Percentiles rank a stretch among this genome's conserved stretches.
Evolutionary conservation across 1,284 basidiomycete species (phyloP).

Genomic region (Puccinia triticina): DNA sequence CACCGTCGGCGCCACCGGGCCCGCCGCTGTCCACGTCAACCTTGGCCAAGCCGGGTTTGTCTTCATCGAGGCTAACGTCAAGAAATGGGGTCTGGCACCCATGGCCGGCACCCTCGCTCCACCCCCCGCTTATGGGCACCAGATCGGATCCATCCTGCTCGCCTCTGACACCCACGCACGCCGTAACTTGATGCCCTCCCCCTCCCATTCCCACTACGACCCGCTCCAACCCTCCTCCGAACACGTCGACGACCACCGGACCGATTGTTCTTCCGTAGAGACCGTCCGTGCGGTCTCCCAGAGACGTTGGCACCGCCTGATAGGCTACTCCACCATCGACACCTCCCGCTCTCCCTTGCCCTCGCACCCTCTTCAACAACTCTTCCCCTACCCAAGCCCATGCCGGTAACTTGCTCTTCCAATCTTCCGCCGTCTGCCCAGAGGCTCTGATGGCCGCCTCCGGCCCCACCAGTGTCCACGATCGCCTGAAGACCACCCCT

Average conservation of each 20-base stretch:
- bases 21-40: constrained; percentile 91
- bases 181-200: constrained; percentile 63
- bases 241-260: not conserved
- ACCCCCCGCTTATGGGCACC: constrained; percentile 91
- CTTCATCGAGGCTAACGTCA: constrained; percentile 96
- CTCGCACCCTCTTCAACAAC: too few relatives aligned
- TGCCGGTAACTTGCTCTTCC: too few relatives aligned
- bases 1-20: constrained; percentile 88
- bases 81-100: constrained; percentile 95
- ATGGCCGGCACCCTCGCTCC: constrained; percentile 92
- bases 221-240: not conserved
- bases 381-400: too few relatives aligned
- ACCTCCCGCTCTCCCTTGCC: too few relatives aligned
- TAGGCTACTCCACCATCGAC: not conserved
- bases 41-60: constrained; percentile 94
- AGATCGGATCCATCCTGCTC: constrained; percentile 86
- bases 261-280: constrained; percentile 1
- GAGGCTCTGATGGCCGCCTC: too few relatives aligned
- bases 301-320: not conserved
- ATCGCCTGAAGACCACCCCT: too few relatives aligned
- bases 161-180: constrained; percentile 60
- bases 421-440: too few relatives aligned
- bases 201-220: not conserved
- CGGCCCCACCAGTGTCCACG: too few relatives aligned
- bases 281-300: not conserved